phyloP scores from a whole-genome alignment of 768 basidiomycete species.

The Lactifluus rugatus region DNA sequence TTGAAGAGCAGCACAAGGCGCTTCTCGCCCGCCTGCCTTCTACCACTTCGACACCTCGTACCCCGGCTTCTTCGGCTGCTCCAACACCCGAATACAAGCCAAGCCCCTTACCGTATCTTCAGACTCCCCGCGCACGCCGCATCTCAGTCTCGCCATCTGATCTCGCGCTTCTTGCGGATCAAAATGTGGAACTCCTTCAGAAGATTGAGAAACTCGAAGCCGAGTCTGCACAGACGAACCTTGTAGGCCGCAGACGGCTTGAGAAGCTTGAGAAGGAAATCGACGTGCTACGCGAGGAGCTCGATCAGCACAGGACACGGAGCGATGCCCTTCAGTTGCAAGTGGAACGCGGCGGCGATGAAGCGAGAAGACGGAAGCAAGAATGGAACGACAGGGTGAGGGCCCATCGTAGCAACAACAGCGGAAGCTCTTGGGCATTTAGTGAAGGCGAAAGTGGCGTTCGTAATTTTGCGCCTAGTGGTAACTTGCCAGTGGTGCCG shows the following conservation, averaged over 20 bases:
- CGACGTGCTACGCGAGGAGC: conserved; percentile 56
- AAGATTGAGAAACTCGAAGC: conserved; percentile 69
- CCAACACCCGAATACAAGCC: conserved; percentile 18
- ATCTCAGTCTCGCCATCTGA: conserved; percentile 62
- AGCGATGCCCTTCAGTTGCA: conserved; percentile 66
- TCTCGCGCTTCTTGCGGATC: conserved; percentile 62
- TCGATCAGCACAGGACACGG: conserved; percentile 63
- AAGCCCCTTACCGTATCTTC: conserved; percentile 15
- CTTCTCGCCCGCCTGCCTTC: conserved; percentile 51
- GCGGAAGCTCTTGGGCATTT: conserved; percentile 21
- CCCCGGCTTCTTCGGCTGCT: conserved; percentile 21
- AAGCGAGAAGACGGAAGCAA: conserved; percentile 30
- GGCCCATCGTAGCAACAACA: conserved; percentile 35
- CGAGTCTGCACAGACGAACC: conserved; percentile 58
- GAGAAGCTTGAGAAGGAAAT: conserved; percentile 76
- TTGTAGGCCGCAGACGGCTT: conserved; percentile 56
- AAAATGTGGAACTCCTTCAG: conserved; percentile 70
- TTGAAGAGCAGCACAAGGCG: conserved; percentile 65
- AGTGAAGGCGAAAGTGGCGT: conserved; percentile 27
- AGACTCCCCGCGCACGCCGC: conserved; percentile 31
- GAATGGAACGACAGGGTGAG: conserved; percentile 42
- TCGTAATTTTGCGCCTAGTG: conserved; percentile 54
- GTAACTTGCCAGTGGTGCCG: conserved; percentile 20
- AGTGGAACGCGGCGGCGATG: conserved; percentile 35
- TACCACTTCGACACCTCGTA: conserved; percentile 20